These are phyloP conservation scores for Suillus variegatus DNA, from an alignment of 768 basidiomycete species.

Conservation along the genomic window DNA sequence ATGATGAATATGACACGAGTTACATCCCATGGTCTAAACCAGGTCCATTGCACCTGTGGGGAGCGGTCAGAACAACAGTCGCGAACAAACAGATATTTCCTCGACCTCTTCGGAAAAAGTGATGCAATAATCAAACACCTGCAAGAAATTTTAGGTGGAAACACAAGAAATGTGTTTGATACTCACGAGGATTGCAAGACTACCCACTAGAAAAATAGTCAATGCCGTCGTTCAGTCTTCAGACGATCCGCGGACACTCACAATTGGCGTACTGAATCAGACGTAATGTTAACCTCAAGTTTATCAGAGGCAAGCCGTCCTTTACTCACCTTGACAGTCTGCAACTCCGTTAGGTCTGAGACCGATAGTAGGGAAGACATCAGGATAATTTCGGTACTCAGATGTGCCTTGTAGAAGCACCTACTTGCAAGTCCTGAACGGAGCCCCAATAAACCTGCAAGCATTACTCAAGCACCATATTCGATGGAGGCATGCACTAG, in stretches of 20 bases:
- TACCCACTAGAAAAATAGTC: too few species aligned
- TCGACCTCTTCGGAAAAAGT: too few species aligned
- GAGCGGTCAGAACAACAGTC: too few species aligned
- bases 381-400: not conserved
- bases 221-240: not conserved
- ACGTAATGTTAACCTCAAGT: not conserved
- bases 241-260: constrained; percentile 5
- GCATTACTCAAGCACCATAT: not conserved
- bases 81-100: too few species aligned
- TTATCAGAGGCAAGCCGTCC: not conserved
- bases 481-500: not conserved
- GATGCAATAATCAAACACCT: too few species aligned
- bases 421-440: not conserved
- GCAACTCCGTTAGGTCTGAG: constrained; percentile 13
- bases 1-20: too few species aligned
- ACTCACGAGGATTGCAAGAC: too few species aligned
- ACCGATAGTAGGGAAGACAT: constrained; percentile 2
- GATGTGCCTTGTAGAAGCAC: not conserved
- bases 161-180: too few species aligned
- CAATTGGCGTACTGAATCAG: constrained; percentile 17
- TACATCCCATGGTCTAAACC: too few species aligned
- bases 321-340: constrained; percentile 15
- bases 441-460: not conserved
- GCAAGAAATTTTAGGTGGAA: too few species aligned
- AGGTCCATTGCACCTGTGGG: too few species aligned